Evolutionary conservation across 1,284 basidiomycete genomes (phyloP).

Genomic region (Mycena sp.): DNA sequence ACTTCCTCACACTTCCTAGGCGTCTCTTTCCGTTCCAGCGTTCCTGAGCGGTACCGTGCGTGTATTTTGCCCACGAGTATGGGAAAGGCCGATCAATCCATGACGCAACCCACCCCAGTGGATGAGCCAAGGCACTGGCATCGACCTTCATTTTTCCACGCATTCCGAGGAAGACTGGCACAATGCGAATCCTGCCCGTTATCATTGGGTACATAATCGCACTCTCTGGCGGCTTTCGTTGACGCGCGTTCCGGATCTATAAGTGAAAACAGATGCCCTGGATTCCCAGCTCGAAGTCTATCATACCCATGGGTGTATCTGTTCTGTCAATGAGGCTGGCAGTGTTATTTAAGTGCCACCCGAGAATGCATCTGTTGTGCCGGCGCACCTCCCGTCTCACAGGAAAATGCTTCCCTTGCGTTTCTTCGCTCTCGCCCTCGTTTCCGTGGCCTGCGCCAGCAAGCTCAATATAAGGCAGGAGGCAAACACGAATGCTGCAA

Average conservation of each 20-base stretch:
- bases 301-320: background rate
- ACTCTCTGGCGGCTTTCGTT: background rate
- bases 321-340: no score
- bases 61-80: background rate
- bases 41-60: background rate
- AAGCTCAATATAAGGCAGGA: slow-evolving; percentile 8
- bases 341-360: background rate
- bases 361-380: background rate
- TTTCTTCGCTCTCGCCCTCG: slow-evolving; percentile 10
- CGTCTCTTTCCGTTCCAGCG: no score
- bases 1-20: background rate
- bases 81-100: background rate
- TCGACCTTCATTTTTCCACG: no score
- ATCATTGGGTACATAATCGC: background rate
- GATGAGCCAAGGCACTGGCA: no score
- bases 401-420: slow-evolving; percentile 1
- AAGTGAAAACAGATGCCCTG: background rate
- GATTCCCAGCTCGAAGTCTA: background rate
- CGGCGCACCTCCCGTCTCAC: background rate
- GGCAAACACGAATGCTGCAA: slow-evolving; percentile 15
- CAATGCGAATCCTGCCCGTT: background rate
- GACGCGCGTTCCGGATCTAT: no score
- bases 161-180: no score
- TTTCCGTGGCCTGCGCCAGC: slow-evolving; percentile 1
- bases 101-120: background rate